Evolutionary conservation across 345 rosid species (phyloP), one percentile per base, ranked within the genome.

Genomic region (Populus deltoides): DNA sequence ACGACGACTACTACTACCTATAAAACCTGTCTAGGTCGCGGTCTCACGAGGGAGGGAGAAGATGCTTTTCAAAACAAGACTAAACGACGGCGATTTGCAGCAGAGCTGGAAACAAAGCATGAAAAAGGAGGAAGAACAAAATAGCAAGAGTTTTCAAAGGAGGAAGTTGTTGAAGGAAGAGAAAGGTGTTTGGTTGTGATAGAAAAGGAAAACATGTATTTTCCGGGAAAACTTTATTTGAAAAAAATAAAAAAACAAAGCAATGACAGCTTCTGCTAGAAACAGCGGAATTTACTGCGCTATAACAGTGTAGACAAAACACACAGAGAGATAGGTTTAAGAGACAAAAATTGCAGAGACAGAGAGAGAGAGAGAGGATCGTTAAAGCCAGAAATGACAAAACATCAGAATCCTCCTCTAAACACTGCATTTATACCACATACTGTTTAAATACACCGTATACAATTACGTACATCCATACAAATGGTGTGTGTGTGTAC

Each of bases 361-460:
- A 80, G 47, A 78, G 79, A 81, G 86, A 86, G 86, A 86, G 84
- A 86, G 84, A 73, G 83, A 66, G 68, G 76, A 82, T 82, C 31
- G 55, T n/a, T 70, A 78, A 71, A 68, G 83, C 71, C 71, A 71
- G 79, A 87, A 79, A 82, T 82, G 83, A 83, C 84, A 71, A 81
- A 86, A 66, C 82, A 81, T 27, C 63, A 62, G 78, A 74, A 80
- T 77, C 85, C 62, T 20, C 33, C 65, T 70, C 79, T 70, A 78
- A 25, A 55, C 55, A 65, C 49, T 45, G 70, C 74, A 80, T 75
- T 80, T 3, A 75, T 38, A 57, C 33, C 20, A 8, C 24, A 12
- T 11, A 13, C 41, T n/a, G 29, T 59, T 59, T n/a, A 3, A 59
- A 24, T n/a, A 10, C 27, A 59, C 65, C 29, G 65, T 24, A 24